Evolutionary conservation across 371 early-diverging fungal genomes (phyloP), one percentile per base, ranked within the genome.

Genomic region (Mucor plumbeus): DNA sequence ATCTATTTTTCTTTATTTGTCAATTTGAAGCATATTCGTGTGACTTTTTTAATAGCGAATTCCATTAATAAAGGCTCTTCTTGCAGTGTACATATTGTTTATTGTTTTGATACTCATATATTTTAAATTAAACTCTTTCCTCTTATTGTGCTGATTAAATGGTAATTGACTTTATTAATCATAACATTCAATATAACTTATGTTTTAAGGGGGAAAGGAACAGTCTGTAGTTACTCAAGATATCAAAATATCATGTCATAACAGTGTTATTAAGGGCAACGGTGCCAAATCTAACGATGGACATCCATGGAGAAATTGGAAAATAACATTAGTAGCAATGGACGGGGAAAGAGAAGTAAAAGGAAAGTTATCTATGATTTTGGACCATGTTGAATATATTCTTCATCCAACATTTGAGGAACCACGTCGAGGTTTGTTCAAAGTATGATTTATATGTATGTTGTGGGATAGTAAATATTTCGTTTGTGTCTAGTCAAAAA

Each of bases 301-400:
- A 13, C 82, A 80, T 67, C 87, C 85, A 17, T 80, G 82, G 76
- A 78, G 89, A 35, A 84, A 79, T 34, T 89, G 89, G 89, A 87
- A 86, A 67, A 82, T 89, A 35, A 77, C 78, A 7, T 40, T 89
- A 5, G 72, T 77, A 15, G 87, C 86, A 3, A 71, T 87, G 54
- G 78, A 81, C 10, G 76, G 71, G 43, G 74, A 78, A 0, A 79
- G 79, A 55, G 86, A 83, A 70, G 79, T 81, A 33, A 82, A 83
- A 15, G 79, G 83, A 26, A 73, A 72, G 55, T 67, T 90, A 54
- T 68, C 79, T 0, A 78, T 81, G 11, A 77, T 88, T 35, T 70
- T 92, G 48, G 88, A 90, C 65, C 79, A 87, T 69, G 89, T 92
- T 39, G 90, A 89, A 68, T 92, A 91, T 59, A 81, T 88, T n/a